Base-by-base conservation (phyloP, 176 grass and related monocot species). In the Ananas comosus region DNA sequence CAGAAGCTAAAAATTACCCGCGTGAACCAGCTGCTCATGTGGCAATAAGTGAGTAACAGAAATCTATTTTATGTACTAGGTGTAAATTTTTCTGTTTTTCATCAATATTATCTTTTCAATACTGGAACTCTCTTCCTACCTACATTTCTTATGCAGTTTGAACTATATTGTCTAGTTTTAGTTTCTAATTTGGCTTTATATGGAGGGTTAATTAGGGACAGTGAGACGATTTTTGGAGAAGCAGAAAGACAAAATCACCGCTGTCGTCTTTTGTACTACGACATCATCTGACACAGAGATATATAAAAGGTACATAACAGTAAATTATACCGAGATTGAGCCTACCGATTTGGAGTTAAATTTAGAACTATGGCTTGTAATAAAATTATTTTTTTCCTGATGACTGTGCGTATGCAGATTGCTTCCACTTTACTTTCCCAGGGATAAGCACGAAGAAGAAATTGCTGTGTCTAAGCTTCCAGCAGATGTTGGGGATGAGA, bases 401-500 rank as follows among this genome's bases (percentile, higher is more conserved):
- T 21, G n/a, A 25, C 13, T 12, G 42, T 51, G 17, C 53, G 13
- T 73, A 12, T 19, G 72, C 77, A 96, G 93, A 80, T 87, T 96
- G 76, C 88, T 96, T 81, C 89, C 89, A 68, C 77, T 96, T 70
- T 96, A 96, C 70, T 96, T 96, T 64, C 93, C 93, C 59, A 84
- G 93, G 71, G 93, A 96, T 69, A 92, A 92, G 76, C 81, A 85
- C 53, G 93, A 96, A 84, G 93, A 96, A 85, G 88, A 96, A 59
- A 85, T 96, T 19, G 88, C 93, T 27, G 63, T 80, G 6, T 81
- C 81, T 17, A 96, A 96, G 71, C 83, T 96, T 75, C 93, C 93
- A 74, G 83, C 93, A 75, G 93, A 92, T 89, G 89, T 96, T 61
- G 93, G 93, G 63, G 93, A 96, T 75, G 93, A 96, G 84, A 96